Evolutionary conservation across 129 eudicot species (phyloP), one percentile per base, ranked within the genome.

Genomic region (Pseudognaphalium luteoalbum): DNA sequence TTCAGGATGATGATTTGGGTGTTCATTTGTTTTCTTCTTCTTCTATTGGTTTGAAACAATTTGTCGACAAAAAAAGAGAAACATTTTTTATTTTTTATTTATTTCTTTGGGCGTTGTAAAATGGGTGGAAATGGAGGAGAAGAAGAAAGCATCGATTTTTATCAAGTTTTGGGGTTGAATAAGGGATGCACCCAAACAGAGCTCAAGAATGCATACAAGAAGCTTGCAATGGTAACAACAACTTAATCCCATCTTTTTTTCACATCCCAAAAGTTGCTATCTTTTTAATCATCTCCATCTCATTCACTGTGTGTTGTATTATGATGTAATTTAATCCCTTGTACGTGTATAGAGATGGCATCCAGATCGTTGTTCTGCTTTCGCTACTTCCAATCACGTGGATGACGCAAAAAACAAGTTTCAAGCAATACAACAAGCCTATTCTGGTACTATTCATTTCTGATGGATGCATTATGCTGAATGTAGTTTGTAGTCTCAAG

Each of bases 291-390:
- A 6, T 35, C 34, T 32, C 34, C 28, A 4, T 34, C 37, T 34
- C 37, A 34, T 34, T 34, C 54, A 44, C 2, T 39, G 15, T 9
- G 7, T 25, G 28, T 25, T 25, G 0, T 25, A 25, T 25, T 25
- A 25, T 25, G 28, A 25, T 25, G 0, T 66, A 47, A 32, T 44
- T 16, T 57, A 2, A 11, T 66, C 30, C 37, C 17, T 64, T 75
- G 8, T 39, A 17, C 14, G 14, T 66, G 70, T 33, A 12, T 17
- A 92, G 98, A 87, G 84, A 84, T 90, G 98, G 98, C 98, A 93
- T 67, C 98, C 98, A 30, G 98, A 92, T 92, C 98, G 98, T 37
- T 92, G 89, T 52, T 77, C 90, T 28, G 87, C 96, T 22, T 69
- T 89, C 1, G 96, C 92, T 35, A 80, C 80, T 64, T 74, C 79